Evolutionary conservation across 2,329 filamentous ascomycete genomes (phyloP).

Genomic region (Thielaviopsis populi): DNA sequence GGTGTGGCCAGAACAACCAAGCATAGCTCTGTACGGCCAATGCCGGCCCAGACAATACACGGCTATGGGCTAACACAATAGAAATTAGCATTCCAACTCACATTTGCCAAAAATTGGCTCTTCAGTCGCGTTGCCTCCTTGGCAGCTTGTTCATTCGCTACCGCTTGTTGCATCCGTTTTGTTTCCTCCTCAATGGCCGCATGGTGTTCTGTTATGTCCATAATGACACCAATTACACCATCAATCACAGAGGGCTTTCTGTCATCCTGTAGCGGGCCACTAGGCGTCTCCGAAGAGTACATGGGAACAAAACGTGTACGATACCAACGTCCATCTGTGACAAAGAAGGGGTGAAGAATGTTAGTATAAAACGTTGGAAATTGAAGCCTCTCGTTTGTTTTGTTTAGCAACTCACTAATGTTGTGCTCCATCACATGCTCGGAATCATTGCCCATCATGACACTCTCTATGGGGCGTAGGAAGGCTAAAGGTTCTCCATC

Average conservation of each 20-base stretch:
- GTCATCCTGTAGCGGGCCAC: conserved; percentile 4
- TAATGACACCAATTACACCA: conserved; percentile 63
- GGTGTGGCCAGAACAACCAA: no score
- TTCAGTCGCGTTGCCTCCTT: conserved; percentile 71
- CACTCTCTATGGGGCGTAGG: conserved; percentile 44
- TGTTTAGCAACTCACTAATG: conserved; percentile 29
- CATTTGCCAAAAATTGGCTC: conserved; percentile 61
- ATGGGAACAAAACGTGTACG: conserved; percentile 57
- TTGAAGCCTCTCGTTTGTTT: background rate
- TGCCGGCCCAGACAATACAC: conserved; percentile 3
- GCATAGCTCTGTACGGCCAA: no score
- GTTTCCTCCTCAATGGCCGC: conserved; percentile 47
- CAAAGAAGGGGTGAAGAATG: conserved; percentile 5
- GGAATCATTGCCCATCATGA: conserved; percentile 43
- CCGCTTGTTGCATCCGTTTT: conserved; percentile 51
- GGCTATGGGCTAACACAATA: background rate
- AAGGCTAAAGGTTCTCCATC: conserved; percentile 34
- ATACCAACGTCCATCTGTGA: conserved; percentile 46
- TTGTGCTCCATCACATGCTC: conserved; percentile 52
- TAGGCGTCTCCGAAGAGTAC: conserved; percentile 24
- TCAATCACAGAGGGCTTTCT: conserved; percentile 37
- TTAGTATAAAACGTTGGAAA: conserved; percentile 2
- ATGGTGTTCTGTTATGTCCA: conserved; percentile 63
- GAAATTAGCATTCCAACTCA: conserved; percentile 19
- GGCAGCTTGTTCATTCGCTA: conserved; percentile 62